phyloP scores from a whole-genome alignment of 768 basidiomycete genomes.

The Leccinum uliginosum region DNA sequence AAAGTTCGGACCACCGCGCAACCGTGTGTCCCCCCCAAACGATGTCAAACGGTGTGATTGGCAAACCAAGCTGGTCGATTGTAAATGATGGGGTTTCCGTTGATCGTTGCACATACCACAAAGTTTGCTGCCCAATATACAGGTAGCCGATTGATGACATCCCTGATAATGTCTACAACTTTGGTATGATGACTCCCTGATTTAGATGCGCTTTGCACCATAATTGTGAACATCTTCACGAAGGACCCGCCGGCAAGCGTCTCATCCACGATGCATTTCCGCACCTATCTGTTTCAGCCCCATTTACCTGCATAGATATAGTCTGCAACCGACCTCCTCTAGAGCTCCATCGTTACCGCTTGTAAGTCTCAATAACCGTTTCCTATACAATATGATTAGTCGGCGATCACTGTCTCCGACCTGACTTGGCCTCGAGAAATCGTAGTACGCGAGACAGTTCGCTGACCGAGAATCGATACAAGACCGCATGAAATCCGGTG shows the following conservation, averaged over 20 bases:
- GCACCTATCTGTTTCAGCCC: conserved; percentile 6
- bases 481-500: conserved; percentile 41
- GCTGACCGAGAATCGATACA: conserved; percentile 39
- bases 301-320: background rate
- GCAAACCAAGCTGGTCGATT: conserved; percentile 26
- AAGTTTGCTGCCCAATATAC: conserved; percentile 56
- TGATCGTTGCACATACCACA: conserved; percentile 40
- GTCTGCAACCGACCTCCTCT: conserved; percentile 10
- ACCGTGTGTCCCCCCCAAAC: conserved; percentile 39
- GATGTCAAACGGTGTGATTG: conserved; percentile 29
- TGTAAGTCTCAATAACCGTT: conserved; percentile 17
- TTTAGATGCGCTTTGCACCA: conserved; percentile 14
- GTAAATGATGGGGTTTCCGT: background rate
- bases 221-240: conserved; percentile 1
- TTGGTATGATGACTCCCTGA: conserved; percentile 1
- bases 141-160: conserved; percentile 63
- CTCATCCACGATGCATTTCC: conserved; percentile 13
- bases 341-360: background rate
- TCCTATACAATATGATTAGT: conserved; percentile 6
- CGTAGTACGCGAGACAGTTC: conserved; percentile 43
- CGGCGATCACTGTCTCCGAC: background rate
- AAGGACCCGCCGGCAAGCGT: conserved; percentile 9
- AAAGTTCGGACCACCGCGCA: conserved; percentile 44
- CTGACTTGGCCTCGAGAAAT: conserved; percentile 49
- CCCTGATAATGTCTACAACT: conserved; percentile 57